Percentiles rank a stretch among this genome's conserved stretches.
Evolutionary conservation across 805 yeast species (phyloP).

Genomic region (Candida nemodendra): DNA sequence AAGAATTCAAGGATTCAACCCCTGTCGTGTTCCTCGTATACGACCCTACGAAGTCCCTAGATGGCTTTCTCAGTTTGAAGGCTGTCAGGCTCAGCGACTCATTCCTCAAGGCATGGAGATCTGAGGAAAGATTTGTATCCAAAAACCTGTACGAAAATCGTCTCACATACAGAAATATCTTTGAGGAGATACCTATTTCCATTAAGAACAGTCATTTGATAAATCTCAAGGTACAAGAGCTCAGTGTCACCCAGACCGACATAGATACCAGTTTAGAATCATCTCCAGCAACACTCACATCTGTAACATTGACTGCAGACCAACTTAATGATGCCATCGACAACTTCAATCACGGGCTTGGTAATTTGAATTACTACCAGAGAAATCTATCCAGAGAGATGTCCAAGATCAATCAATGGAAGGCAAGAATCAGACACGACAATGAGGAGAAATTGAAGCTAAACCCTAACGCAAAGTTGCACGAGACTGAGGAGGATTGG

Average conservation of each 20-base stretch:
- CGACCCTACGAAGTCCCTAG: constrained; percentile 66
- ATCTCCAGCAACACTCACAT: constrained; percentile 41
- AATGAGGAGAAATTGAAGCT: constrained; percentile 57
- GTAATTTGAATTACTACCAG: constrained; percentile 78
- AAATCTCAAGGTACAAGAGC: constrained; percentile 32
- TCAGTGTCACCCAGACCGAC: constrained; percentile 14
- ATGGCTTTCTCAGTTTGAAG: constrained; percentile 61
- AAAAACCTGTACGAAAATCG: constrained; percentile 59
- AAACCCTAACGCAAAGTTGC: constrained; percentile 49
- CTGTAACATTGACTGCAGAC: constrained; percentile 50
- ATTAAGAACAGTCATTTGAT: constrained; percentile 70
- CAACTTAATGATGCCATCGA: constrained; percentile 67
- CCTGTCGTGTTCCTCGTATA: constrained; percentile 56
- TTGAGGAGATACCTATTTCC: constrained; percentile 67
- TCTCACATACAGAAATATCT: constrained; percentile 61
- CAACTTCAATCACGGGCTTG: constrained; percentile 73
- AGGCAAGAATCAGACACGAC: constrained; percentile 63
- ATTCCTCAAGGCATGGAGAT: constrained; percentile 49
- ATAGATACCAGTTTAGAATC: constrained; percentile 33
- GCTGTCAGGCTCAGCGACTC: constrained; percentile 66
- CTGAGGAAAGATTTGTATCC: constrained; percentile 63
- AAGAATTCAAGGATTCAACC: constrained; percentile 28
- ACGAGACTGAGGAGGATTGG: constrained; percentile 59
- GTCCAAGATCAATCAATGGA: constrained; percentile 72
- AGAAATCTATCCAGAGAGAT: constrained; percentile 70